phyloP scores from a whole-genome alignment of 2,329 filamentous ascomycete genomes.

The Trichophaea hybrida region DNA sequence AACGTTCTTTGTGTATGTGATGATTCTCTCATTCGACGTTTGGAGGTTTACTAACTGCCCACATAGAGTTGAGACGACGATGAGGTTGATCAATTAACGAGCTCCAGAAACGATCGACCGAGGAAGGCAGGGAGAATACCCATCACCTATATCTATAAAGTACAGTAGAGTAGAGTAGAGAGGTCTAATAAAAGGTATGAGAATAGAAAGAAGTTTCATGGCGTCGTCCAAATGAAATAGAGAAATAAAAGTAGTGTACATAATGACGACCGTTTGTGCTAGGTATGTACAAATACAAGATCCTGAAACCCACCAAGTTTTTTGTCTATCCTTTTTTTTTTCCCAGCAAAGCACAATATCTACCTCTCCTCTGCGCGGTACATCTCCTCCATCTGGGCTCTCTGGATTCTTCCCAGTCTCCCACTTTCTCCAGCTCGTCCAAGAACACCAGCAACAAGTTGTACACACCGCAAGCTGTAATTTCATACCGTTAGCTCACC shows the following conservation, averaged over 20 bases:
- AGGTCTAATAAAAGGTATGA: too few relatives aligned
- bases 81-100: conserved; percentile 26
- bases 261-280: not conserved
- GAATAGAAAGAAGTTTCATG: too few relatives aligned
- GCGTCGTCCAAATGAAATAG: not conserved
- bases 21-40: not conserved
- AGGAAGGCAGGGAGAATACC: not conserved
- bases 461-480: conserved; percentile 59
- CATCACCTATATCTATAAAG: not conserved
- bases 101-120: not conserved
- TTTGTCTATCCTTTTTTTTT: not conserved
- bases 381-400: conserved; percentile 12
- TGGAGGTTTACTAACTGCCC: not conserved
- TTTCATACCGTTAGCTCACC: not conserved
- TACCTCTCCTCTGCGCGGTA: conserved; percentile 7
- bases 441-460: conserved; percentile 70
- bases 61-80: conserved; percentile 27
- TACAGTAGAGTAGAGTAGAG: too few relatives aligned
- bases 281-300: not conserved
- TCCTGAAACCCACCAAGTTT: not conserved
- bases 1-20: conserved; percentile 63
- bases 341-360: not conserved
- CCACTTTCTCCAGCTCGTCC: conserved; percentile 72
- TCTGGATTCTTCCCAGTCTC: conserved; percentile 15
- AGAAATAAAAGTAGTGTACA: not conserved